Conservation (phyloP, 208 protist species). For the Leishmania tarentolae region DNA sequence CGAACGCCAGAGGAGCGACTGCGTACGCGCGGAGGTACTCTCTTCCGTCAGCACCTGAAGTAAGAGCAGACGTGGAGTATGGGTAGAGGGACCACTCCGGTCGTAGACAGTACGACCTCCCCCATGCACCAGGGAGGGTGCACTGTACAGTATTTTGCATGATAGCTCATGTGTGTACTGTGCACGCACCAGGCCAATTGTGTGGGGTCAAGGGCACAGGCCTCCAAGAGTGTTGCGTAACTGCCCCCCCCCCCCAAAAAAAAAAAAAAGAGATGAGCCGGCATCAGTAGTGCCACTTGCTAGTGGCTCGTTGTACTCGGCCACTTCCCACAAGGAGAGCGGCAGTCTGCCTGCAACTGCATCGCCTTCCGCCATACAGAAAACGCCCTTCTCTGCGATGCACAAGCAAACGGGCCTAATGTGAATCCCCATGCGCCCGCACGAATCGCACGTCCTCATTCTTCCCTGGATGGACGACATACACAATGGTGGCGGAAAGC, state of each 20-base stretch:
- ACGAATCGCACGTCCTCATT: constrained; percentile 33
- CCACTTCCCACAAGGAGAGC: constrained; percentile 11
- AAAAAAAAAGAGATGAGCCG: neutral
- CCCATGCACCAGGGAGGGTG: no score
- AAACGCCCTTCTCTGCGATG: constrained; percentile 39
- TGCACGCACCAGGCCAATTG: no score
- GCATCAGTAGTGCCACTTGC: neutral
- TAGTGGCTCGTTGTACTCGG: constrained; percentile 34
- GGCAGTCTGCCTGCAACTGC: constrained; percentile 30
- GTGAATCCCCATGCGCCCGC: constrained; percentile 30
- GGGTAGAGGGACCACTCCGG: neutral
- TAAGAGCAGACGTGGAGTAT: neutral
- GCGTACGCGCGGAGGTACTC: neutral
- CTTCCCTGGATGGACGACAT: constrained; percentile 42
- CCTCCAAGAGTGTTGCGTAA: constrained; percentile 32
- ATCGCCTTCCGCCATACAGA: constrained; percentile 33
- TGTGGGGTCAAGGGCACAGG: no score
- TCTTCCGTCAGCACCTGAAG: neutral
- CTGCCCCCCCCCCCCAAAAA: constrained; percentile 14
- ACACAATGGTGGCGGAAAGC: constrained; percentile 38
- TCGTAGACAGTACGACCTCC: neutral
- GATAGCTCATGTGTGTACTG: no score
- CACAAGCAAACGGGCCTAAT: constrained; percentile 43
- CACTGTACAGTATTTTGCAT: no score
- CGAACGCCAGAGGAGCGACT: neutral